Conservation (phyloP, 1,284 basidiomycete species). For the Entoloma clypeatum region DNA sequence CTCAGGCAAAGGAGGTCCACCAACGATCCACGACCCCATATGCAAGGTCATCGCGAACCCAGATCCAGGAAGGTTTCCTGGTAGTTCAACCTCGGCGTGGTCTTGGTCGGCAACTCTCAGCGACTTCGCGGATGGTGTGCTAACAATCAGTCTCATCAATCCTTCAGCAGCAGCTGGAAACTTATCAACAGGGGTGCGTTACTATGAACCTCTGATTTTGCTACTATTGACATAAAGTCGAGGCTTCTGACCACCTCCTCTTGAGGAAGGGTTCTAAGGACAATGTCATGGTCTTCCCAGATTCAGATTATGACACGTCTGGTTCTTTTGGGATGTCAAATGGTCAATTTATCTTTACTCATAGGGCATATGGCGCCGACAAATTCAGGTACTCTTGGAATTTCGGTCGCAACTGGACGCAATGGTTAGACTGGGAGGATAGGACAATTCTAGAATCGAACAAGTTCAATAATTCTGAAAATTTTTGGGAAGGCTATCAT, state of each 20-base stretch:
- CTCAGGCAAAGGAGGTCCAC: conserved; percentile 58
- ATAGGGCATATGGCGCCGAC: conserved; percentile 84
- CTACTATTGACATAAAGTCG: conserved; percentile 17
- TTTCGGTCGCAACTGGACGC: conserved; percentile 82
- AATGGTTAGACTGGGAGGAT: conserved; percentile 75
- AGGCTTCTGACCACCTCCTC: conserved; percentile 72
- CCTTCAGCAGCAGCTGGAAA: conserved; percentile 43
- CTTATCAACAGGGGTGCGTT: conserved; percentile 51
- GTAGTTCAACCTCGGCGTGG: conserved; percentile 59
- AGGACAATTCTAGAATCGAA: conserved; percentile 60
- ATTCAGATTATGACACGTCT: conserved; percentile 68
- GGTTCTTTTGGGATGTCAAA: conserved; percentile 56
- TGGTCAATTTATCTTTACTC: conserved; percentile 70
- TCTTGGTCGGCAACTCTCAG: conserved; percentile 69
- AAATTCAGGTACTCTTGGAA: conserved; percentile 82
- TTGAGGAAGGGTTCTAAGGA: conserved; percentile 70
- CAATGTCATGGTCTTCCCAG: conserved; percentile 83
- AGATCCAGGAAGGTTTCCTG: conserved; percentile 44
- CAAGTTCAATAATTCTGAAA: conserved; percentile 48
- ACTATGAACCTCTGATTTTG: conserved; percentile 7
- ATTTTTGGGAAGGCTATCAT: conserved; percentile 83
- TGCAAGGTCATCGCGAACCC: conserved; percentile 48
- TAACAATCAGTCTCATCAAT: conserved; percentile 67
- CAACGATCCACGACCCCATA: conserved; percentile 46
- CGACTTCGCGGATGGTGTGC: conserved; percentile 76